A percentile compares a stretch with the other conserved stretches of the same genome.
Conservation (phyloP, 352 stramenopile species). For the Blastocystis sp. region DNA sequence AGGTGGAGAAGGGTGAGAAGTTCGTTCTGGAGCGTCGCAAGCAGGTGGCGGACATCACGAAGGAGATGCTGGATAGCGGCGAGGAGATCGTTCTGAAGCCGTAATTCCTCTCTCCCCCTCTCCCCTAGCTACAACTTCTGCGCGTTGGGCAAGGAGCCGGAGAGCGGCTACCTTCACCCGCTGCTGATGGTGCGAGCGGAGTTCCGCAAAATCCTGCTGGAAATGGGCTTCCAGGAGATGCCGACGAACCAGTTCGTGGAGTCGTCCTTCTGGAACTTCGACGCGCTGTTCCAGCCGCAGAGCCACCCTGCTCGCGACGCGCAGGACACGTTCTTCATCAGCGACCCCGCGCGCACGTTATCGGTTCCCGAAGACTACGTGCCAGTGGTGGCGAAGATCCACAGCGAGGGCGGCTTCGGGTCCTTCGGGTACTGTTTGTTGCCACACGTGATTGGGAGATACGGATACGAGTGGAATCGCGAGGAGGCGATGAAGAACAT, state of each 20-base stretch:
- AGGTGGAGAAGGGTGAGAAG: constrained; percentile 77
- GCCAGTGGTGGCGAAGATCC: constrained; percentile 90
- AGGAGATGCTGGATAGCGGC: constrained; percentile 90
- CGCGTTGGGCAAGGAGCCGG: constrained; percentile 80
- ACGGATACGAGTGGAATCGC: constrained; percentile 73
- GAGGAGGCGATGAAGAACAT: constrained; percentile 96
- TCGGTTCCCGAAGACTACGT: constrained; percentile 94
- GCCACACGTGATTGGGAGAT: constrained; percentile 61
- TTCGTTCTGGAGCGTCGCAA: constrained; percentile 85
- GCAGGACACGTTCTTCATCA: constrained; percentile 99
- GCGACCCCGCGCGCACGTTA: constrained; percentile 66
- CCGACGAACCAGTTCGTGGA: constrained; percentile 97
- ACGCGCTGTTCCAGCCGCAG: constrained; percentile 97
- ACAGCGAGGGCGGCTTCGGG: constrained; percentile 85
- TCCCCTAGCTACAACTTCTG: constrained; percentile 86
- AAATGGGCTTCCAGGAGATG: constrained; percentile 99
- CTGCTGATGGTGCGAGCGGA: constrained; percentile 90
- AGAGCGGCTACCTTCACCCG: constrained; percentile 89
- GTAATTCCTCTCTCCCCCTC: neutral
- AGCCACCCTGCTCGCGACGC: constrained; percentile 92
- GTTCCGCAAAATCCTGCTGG: constrained; percentile 95
- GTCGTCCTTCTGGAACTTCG: constrained; percentile 99
- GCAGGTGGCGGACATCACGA: constrained; percentile 88
- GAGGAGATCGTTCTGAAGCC: constrained; percentile 24
- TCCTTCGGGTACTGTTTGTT: constrained; percentile 85